phyloP scores from a whole-genome alignment of 1,284 basidiomycete genomes.

The Puccinia triticina region DNA sequence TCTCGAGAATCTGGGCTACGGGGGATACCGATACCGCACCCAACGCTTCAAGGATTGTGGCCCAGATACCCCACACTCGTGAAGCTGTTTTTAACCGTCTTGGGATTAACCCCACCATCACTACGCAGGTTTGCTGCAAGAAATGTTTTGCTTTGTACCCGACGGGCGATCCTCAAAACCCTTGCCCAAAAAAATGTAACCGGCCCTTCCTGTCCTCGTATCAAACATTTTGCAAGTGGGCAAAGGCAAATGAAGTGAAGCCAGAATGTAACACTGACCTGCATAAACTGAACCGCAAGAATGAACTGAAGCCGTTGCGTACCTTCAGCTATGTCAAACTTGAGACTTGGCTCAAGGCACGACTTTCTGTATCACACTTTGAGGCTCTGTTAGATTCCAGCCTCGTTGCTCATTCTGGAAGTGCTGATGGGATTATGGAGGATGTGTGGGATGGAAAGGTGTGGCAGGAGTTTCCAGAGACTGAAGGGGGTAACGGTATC shows the following conservation, averaged over 20 bases:
- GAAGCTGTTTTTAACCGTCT: too few relatives aligned
- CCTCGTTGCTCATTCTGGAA: background rate
- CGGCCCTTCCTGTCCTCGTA: background rate
- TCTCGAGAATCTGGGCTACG: background rate
- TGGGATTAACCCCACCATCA: background rate
- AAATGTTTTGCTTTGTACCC: constrained; percentile 13
- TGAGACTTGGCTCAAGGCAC: background rate
- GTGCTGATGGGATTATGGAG: background rate
- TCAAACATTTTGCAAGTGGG: background rate
- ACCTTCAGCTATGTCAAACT: background rate
- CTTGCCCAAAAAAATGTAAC: background rate
- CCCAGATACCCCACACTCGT: background rate
- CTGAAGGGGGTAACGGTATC: background rate
- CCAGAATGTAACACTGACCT: background rate
- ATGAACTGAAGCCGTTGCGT: background rate
- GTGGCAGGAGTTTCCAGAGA: constrained; percentile 16
- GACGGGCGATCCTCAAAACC: background rate
- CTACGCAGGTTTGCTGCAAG: background rate
- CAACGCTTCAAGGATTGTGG: background rate
- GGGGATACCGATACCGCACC: background rate
- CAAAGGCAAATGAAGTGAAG: background rate
- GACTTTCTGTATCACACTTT: background rate
- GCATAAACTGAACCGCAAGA: background rate
- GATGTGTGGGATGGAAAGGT: constrained; percentile 23
- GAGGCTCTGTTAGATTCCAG: background rate